Evolutionary conservation across 176 grass and related monocot species (phyloP).

Genomic region (Neostapfia colusana): DNA sequence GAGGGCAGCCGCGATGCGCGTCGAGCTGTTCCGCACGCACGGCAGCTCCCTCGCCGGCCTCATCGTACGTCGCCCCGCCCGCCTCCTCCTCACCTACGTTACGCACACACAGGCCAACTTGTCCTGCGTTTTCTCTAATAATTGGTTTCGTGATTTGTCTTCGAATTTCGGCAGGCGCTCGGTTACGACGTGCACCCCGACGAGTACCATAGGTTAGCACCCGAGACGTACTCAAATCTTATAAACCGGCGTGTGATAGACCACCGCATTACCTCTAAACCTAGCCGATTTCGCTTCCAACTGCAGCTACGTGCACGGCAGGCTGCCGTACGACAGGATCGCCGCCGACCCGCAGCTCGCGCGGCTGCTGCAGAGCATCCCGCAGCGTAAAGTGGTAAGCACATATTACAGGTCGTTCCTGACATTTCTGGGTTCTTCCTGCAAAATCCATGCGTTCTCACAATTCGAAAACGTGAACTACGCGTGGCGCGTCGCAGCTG

Average conservation of each 20-base stretch:
- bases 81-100: no score
- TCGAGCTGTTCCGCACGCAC: constrained; percentile 76
- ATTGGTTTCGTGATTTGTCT: background rate
- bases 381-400: constrained; percentile 77
- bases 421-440: no score
- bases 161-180: constrained; percentile 55
- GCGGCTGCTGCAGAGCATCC: constrained; percentile 60
- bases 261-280: background rate
- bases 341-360: constrained; percentile 57
- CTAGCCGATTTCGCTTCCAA: no score
- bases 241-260: no score
- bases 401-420: no score
- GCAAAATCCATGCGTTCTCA: no score
- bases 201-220: constrained; percentile 88
- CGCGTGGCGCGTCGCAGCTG: constrained; percentile 42
- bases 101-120: no score
- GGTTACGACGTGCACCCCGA: constrained; percentile 86
- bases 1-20: constrained; percentile 58
- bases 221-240: background rate
- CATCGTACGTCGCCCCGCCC: constrained; percentile 70
- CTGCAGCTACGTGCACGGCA: constrained; percentile 82
- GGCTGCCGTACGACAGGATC: constrained; percentile 76
- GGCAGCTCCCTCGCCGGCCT: constrained; percentile 92
- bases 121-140: background rate
- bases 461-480: no score